A percentile compares a stretch with the other conserved stretches of the same genome.
These are phyloP conservation scores for Salvia sclarea DNA, from an alignment of 305 asterid genomes.

Conservation along the genomic window DNA sequence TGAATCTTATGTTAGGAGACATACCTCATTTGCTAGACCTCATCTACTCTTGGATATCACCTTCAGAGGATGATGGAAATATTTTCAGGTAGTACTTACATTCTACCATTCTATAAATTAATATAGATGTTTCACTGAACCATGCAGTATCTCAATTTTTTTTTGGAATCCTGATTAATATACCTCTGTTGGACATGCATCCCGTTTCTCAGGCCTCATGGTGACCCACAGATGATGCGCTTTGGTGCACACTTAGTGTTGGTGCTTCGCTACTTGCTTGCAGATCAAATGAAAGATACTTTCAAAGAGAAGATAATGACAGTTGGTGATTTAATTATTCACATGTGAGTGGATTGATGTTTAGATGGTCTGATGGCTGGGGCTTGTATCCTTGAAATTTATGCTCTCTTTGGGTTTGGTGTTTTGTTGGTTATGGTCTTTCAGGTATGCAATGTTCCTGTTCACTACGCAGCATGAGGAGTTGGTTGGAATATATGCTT, in stretches of 20 bases:
- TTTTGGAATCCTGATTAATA: slow-evolving; percentile 12
- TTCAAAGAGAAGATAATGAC: slow-evolving; percentile 87
- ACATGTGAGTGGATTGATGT: slow-evolving; percentile 64
- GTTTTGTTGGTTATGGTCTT: slow-evolving; percentile 27
- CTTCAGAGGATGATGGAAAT: slow-evolving; percentile 67
- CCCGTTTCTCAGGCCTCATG: slow-evolving; percentile 80
- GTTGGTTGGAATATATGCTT: slow-evolving; percentile 93
- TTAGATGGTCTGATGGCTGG: slow-evolving; percentile 19
- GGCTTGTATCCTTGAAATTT: slow-evolving; percentile 20
- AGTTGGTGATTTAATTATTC: slow-evolving; percentile 92
- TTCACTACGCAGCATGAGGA: slow-evolving; percentile 92
- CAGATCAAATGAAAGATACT: slow-evolving; percentile 78
- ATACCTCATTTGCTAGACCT: slow-evolving; percentile 86
- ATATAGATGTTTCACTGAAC: not conserved
- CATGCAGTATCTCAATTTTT: slow-evolving; percentile 20
- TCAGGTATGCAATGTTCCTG: slow-evolving; percentile 92
- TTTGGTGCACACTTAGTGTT: slow-evolving; percentile 98
- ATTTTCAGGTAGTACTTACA: slow-evolving; percentile 63
- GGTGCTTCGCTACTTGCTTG: slow-evolving; percentile 83
- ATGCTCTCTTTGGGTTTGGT: not conserved
- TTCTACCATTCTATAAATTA: not conserved
- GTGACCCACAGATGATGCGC: slow-evolving; percentile 99
- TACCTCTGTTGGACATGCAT: slow-evolving; percentile 31
- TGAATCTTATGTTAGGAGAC: slow-evolving; percentile 95
- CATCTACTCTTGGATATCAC: slow-evolving; percentile 95